Conservation (phyloP, 192 early-diverging fungal genomes). For the Jimgerdemannia lactiflua region DNA sequence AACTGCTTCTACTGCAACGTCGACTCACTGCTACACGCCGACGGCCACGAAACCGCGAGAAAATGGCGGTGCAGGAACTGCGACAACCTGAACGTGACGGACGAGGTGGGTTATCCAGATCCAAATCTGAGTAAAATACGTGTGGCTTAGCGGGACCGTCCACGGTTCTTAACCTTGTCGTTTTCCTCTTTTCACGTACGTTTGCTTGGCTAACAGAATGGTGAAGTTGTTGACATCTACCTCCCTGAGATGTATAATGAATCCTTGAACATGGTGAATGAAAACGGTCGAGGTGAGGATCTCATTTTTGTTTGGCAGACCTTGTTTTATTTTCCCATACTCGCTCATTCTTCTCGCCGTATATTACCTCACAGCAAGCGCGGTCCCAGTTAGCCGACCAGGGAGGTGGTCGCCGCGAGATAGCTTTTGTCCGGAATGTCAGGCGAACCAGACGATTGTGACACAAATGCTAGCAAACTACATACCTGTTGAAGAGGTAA, state of each 20-base stretch:
- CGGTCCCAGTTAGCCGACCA: not conserved
- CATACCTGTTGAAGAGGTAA: not conserved
- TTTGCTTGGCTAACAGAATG: conserved; percentile 6
- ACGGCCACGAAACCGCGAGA: conserved; percentile 6
- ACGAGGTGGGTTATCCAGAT: conserved; percentile 4
- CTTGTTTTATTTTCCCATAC: not conserved
- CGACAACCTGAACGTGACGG: conserved; percentile 12
- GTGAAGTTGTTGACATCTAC: conserved; percentile 9
- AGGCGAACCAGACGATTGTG: not conserved
- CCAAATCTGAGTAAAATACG: too few species aligned
- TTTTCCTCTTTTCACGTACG: too few species aligned
- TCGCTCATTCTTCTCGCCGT: not conserved
- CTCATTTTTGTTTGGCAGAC: not conserved
- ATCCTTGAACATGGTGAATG: not conserved
- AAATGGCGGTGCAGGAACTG: conserved; percentile 13
- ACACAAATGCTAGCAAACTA: not conserved
- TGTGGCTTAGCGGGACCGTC: too few species aligned
- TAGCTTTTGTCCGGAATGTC: not conserved
- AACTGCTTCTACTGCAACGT: conserved; percentile 16
- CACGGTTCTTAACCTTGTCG: too few species aligned
- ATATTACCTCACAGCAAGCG: not conserved
- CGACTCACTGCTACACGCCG: conserved; percentile 4
- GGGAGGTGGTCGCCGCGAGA: not conserved
- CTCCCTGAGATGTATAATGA: conserved; percentile 15
- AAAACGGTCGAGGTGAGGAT: not conserved